A percentile compares a stretch with the other conserved stretches of the same genome.
Conservation (phyloP, 1,284 basidiomycete genomes). For the Trametes polyzona region DNA sequence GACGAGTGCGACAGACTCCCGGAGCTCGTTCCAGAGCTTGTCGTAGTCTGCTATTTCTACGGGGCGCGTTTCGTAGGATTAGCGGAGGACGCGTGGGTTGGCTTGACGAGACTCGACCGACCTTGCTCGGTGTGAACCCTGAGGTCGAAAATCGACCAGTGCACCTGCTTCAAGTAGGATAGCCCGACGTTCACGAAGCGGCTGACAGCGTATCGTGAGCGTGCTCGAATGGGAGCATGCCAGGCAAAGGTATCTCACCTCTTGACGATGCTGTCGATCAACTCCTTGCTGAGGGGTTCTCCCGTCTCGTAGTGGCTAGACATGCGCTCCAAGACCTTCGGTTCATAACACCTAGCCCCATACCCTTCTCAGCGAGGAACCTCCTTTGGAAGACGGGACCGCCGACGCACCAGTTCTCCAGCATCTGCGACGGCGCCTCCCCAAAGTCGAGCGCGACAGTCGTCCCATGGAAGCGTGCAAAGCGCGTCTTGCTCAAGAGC, state of each 20-base stretch:
- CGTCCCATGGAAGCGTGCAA: slow-evolving; percentile 80
- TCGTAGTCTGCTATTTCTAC: slow-evolving; percentile 70
- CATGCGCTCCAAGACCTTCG: slow-evolving; percentile 72
- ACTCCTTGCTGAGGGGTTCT: slow-evolving; percentile 66
- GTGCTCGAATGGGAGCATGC: not conserved
- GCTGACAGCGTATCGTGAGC: slow-evolving; percentile 39
- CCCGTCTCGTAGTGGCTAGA: slow-evolving; percentile 79
- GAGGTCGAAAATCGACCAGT: slow-evolving; percentile 82
- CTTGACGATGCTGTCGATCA: slow-evolving; percentile 79
- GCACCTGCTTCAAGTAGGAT: slow-evolving; percentile 80
- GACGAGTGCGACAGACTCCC: slow-evolving; percentile 69
- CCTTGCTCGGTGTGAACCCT: slow-evolving; percentile 75
- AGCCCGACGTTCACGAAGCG: slow-evolving; percentile 82
- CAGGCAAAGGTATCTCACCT: slow-evolving; percentile 47
- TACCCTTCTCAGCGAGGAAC: not conserved
- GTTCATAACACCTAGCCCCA: slow-evolving; percentile 71
- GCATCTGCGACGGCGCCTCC: slow-evolving; percentile 87
- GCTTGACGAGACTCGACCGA: slow-evolving; percentile 26
- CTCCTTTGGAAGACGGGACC: not conserved
- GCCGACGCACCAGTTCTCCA: slow-evolving; percentile 86
- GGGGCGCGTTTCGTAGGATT: too few relatives aligned
- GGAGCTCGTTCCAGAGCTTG: slow-evolving; percentile 72
- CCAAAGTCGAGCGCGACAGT: slow-evolving; percentile 83
- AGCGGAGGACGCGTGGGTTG: too few relatives aligned
- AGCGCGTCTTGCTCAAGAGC: slow-evolving; percentile 72